These are phyloP conservation scores for Marsdenia floribunda DNA, from an alignment of 257 asterid genomes.

Conservation along the genomic window DNA sequence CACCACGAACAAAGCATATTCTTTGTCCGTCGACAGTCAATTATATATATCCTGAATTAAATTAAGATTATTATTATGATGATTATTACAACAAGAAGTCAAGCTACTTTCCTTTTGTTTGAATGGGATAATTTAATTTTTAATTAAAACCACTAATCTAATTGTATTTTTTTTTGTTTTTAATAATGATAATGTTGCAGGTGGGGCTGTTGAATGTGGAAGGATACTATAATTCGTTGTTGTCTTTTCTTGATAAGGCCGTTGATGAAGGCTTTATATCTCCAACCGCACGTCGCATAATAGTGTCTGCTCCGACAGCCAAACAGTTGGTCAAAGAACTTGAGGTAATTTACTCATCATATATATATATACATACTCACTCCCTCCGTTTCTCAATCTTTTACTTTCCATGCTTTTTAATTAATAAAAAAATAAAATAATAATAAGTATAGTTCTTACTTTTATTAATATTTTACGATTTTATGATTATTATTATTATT, in stretches of 20 bases:
- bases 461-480: too few relatives aligned
- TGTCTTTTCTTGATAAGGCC: slow-evolving; percentile 66
- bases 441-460: too few relatives aligned
- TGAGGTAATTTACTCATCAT: slow-evolving; percentile 42
- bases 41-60: slow-evolving; percentile 4
- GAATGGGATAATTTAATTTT: slow-evolving; percentile 10
- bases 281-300: slow-evolving; percentile 81
- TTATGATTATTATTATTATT: too few relatives aligned
- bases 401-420: too few relatives aligned
- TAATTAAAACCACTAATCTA: slow-evolving; percentile 1
- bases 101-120: slow-evolving; percentile 1
- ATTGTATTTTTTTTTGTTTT: slow-evolving; percentile 2
- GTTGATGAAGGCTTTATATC: slow-evolving; percentile 97
- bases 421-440: too few relatives aligned
- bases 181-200: slow-evolving; percentile 28
- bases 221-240: slow-evolving; percentile 77
- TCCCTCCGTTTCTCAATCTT: too few relatives aligned
- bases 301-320: slow-evolving; percentile 89
- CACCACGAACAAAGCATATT: neutral
- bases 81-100: too few relatives aligned
- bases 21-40: slow-evolving; percentile 18
- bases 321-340: slow-evolving; percentile 62
- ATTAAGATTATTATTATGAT: neutral
- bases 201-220: slow-evolving; percentile 93
- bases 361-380: too few relatives aligned